Evolutionary conservation across 352 stramenopile genomes (phyloP).

Genomic region (Globisporangium perplexum): DNA sequence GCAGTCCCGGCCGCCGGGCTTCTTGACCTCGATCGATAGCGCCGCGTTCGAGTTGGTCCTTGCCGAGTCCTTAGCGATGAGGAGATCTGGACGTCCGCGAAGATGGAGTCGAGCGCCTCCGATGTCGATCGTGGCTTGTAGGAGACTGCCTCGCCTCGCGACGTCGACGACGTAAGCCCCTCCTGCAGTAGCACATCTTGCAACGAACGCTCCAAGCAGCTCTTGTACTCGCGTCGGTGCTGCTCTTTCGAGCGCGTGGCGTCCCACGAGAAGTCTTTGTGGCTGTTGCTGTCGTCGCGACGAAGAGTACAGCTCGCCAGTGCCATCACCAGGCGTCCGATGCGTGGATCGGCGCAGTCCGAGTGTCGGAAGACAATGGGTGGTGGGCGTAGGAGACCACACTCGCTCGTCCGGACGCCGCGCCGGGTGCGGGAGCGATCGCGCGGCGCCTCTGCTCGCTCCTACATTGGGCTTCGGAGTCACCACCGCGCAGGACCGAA

Average conservation of each 20-base stretch:
- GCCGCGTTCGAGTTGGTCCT: not conserved
- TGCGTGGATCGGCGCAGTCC: not conserved
- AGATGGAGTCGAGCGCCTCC: not conserved
- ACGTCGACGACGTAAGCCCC: not conserved
- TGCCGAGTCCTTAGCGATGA: not conserved
- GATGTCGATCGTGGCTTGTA: not conserved
- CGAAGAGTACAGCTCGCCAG: not conserved
- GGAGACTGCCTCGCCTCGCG: not conserved
- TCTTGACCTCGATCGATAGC: not conserved
- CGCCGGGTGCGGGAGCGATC: not conserved
- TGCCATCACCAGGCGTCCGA: not conserved
- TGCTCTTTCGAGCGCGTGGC: not conserved
- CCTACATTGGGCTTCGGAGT: not conserved
- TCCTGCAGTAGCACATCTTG: not conserved
- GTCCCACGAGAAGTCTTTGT: not conserved
- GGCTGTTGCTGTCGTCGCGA: not conserved
- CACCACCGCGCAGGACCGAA: not conserved
- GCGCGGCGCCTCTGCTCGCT: not conserved
- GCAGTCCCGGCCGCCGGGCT: not conserved
- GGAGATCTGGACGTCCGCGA: not conserved
- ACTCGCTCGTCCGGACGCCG: not conserved
- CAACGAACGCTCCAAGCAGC: not conserved
- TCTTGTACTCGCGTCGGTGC: not conserved
- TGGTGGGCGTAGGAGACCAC: not conserved
- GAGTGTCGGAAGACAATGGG: not conserved